phyloP scores from a whole-genome alignment of 139 green algal species.

The Coelastrella sp. region DNA sequence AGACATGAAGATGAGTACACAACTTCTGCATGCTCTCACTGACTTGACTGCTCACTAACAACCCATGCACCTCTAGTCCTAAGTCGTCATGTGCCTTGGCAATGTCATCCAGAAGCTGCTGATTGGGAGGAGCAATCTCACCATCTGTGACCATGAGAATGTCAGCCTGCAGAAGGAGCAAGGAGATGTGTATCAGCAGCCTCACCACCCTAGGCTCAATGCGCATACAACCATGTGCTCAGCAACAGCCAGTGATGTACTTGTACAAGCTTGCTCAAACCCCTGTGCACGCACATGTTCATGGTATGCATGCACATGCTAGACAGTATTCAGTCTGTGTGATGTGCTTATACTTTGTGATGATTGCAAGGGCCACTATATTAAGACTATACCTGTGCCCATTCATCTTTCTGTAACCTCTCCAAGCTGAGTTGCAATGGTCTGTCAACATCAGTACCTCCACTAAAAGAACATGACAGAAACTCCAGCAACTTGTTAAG shows the following conservation, averaged over 20 bases:
- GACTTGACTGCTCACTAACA: slow-evolving; percentile 79
- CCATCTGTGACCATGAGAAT: slow-evolving; percentile 96
- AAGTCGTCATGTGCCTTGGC: slow-evolving; percentile 59
- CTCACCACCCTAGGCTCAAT: no score
- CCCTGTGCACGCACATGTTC: no score
- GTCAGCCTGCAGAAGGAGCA: slow-evolving; percentile 77
- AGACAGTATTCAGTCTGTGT: no score
- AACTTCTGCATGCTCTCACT: slow-evolving; percentile 81
- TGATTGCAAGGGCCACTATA: no score
- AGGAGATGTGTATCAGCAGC: not conserved
- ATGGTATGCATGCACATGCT: no score
- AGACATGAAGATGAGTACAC: slow-evolving; percentile 89
- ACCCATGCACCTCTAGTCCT: slow-evolving; percentile 89
- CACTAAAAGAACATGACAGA: slow-evolving; percentile 69
- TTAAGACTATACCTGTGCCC: slow-evolving; percentile 83
- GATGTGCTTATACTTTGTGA: no score
- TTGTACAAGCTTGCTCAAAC: no score
- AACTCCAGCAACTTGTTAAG: slow-evolving; percentile 86
- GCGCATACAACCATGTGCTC: no score
- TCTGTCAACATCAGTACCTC: slow-evolving; percentile 80
- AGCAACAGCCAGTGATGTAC: no score
- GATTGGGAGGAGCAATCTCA: slow-evolving; percentile 80
- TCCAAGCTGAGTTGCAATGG: slow-evolving; percentile 85
- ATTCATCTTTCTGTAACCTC: slow-evolving; percentile 74
- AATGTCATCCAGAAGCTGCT: slow-evolving; percentile 51